Base-by-base conservation (phyloP, 2,329 filamentous ascomycete species). In the Aspergillus terreus region DNA sequence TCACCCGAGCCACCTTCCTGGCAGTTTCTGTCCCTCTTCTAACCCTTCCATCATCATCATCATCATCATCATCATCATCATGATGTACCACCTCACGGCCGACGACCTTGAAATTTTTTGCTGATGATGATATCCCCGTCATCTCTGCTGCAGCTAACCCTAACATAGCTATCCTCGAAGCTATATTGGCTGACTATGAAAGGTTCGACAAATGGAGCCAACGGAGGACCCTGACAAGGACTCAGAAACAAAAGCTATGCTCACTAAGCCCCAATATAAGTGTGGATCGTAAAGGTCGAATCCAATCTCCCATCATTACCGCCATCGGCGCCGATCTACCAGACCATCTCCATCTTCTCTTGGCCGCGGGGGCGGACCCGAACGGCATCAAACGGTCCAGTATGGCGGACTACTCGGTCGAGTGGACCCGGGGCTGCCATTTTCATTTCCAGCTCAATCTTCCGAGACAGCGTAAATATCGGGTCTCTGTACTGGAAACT, bases 291-390 rank as follows among this genome's bases (percentile, higher is more conserved):
- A 23, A 23, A 23, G 23, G 2, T 23, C 46, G 40, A 23, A 23
- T 50, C 25, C 43, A 43, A 17, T 54, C 52, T 21, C 52, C 52
- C 10, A 38, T 54, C 11, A 54, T 32, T 7, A 23, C 52, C n/a
- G 52, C 52, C 19, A 49, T 54, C 27, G 21, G n/a, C 49, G 43
- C 43, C 6, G 32, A 43, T 44, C 40, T 46, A 21, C 36, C 27
- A 2, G 48, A 51, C 49, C 19, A 49, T 54, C 21, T 21, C n/a
- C 49, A 32, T 36, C 6, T 27, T 32, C 46, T 54, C 14, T 40
- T 54, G 7, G 41, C 33, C 12, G 52, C 49, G n/a, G 52, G 52
- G 6, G 52, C 42, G 12, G 49, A 52, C 19, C 49, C 52, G 4
- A 46, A 49, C 17, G 45, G 52, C 11, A 44, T 51, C 32, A 7